Evolutionary conservation across 2,329 filamentous ascomycete genomes (phyloP), one percentile per base, ranked within the genome.

Genomic region (Penicillium brasilianum): DNA sequence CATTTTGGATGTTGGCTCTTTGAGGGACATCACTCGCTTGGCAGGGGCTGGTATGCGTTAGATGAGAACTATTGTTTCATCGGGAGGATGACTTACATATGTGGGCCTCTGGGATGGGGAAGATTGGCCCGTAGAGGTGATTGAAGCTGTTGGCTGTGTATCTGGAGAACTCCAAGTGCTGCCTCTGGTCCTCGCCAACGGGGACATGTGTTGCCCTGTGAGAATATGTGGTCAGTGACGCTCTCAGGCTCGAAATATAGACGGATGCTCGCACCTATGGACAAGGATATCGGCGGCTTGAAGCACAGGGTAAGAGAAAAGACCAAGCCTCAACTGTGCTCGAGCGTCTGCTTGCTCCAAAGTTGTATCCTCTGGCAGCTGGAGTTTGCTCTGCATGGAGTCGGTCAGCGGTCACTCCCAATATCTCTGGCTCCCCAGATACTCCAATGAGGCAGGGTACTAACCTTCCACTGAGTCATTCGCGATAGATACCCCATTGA

Each of bases 401-500:
- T 70, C 48, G 65, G 62, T 55, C 16, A 60, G 58, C 25, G 20
- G 20, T 14, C 22, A 44, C 8, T 48, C 6, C 28, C 1, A n/a
- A 36, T n/a, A 18, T 22, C 14, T 37, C 50, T 13, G n/a, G 36
- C 50, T 11, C 10, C 16, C 16, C 20, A 4, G 2, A 13, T 50
- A 11, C 9, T n/a, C n/a, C 8, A 20, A 7, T 20, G 1, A 41
- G 25, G 2, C 20, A 28, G 25, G 25, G 25, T 28, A 30, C 72
- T 66, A 72, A 92, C 92, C 88, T 99, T 99, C 93, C 95, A 99
- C 77, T 98, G 95, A 30, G 95, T 98, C 95, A 99, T 99, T n/a
- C 95, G 85, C 10, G 90, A 90, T n/a, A 99, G 81, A 78, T 97
- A 96, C 41, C 95, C 95, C 77, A 95, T 93, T 5, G 91, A 94